phyloP scores from a whole-genome alignment of 2,329 filamentous ascomycete genomes.

The Clonostachys chloroleuca region DNA sequence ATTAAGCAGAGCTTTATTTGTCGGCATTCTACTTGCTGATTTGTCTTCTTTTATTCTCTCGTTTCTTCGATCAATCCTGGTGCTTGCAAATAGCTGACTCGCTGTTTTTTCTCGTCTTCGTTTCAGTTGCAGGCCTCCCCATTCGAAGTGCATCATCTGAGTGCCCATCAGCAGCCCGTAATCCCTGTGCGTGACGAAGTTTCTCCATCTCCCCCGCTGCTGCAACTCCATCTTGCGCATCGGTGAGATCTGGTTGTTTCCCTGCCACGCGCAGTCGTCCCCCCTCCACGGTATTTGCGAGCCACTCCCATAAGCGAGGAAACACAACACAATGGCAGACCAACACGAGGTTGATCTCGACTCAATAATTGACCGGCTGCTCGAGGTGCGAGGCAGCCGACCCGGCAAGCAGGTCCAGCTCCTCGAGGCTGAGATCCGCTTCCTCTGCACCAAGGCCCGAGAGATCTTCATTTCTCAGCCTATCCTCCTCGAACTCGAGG shows the following conservation, averaged over 20 bases:
- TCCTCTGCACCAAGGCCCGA: conserved; percentile 94
- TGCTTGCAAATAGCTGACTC: not conserved
- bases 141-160: conserved; percentile 24
- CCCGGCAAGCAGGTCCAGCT: conserved; percentile 98
- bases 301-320: conserved; percentile 29
- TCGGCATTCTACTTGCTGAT: conserved; percentile 7
- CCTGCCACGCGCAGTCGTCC: conserved; percentile 5
- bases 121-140: conserved; percentile 4
- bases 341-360: conserved; percentile 93
- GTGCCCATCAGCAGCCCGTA: conserved; percentile 6
- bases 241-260: conserved; percentile 6
- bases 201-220: conserved; percentile 15
- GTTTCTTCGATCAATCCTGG: too few relatives aligned
- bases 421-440: conserved; percentile 92
- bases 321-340: conserved; percentile 49
- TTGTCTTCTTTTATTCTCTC: conserved; percentile 1
- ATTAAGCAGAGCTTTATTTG: conserved; percentile 8
- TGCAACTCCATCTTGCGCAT: conserved; percentile 18
- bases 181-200: too few relatives aligned
- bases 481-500: conserved; percentile 94
- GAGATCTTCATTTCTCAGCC: conserved; percentile 99
- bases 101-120: conserved; percentile 4
- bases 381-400: conserved; percentile 96
- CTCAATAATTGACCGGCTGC: conserved; percentile 96
- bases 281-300: conserved; percentile 24